Base-by-base conservation (phyloP, 768 basidiomycete genomes). In the Crepidotus variabilis region DNA sequence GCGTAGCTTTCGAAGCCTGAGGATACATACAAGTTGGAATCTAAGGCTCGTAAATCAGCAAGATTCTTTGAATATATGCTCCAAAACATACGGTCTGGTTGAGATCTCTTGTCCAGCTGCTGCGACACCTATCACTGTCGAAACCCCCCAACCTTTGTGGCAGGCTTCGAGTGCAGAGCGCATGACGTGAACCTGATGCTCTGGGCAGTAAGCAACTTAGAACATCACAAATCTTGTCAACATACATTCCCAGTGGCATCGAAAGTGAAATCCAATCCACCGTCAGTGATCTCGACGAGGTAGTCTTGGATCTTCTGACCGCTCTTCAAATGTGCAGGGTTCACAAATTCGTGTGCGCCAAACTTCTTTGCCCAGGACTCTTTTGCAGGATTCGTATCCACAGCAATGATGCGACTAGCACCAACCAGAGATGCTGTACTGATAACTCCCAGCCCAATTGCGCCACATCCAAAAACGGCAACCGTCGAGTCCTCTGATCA, bases 131-230 rank as follows among this genome's bases (percentile, higher is more conserved):
- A 99, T 98, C 61, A 99, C 69, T 55, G 92, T 98, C 56, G 87
- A 92, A 45, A 98, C 88, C 63, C 97, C 97, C 97, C 97, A 99
- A 13, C 97, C 97, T 70, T 98, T 98, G 74, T 99, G 97, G 72
- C 94, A 98, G n/a, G 94, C 91, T 75, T 99, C 97, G 48, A 99
- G 83, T 22, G 97, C 97, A 50, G 87, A 78, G 58, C 95, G 85
- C 95, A 97, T 98, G 60, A 96, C 94, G 24, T 93, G 76, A 9
- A 94, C 90, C 88, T 90, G 51, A n/a, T 35, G 21, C 43, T 35
- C n/a, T 18, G 47, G 16, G 23, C 20, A 35, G 33, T 50, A 36
- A 58, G 22, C 47, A 18, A 22, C 23, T 33, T 54, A 14, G n/a
- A n/a, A 6, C 32, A 18, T 33, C 11, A 0, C 32, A 33, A 20